A percentile compares a stretch with the other conserved stretches of the same genome.
Conservation (phyloP, 768 basidiomycete species). For the Tricholoma terreum region DNA sequence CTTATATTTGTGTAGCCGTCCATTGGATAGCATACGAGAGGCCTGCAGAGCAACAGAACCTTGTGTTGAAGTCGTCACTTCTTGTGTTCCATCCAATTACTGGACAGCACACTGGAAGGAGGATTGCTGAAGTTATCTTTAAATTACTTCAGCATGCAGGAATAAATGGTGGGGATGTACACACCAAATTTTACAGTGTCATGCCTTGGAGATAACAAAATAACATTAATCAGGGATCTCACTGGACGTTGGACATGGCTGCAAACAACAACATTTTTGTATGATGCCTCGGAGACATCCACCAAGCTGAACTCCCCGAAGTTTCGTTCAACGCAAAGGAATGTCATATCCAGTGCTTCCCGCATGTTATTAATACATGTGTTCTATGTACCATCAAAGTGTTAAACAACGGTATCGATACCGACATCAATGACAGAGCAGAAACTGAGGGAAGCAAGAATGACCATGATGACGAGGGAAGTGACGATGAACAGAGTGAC, state of each 20-base stretch:
- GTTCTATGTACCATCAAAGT: conserved; percentile 7
- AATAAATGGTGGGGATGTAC: not conserved
- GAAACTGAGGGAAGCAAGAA: not conserved
- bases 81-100: conserved; percentile 15
- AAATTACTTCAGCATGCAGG: conserved; percentile 1
- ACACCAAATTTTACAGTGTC: not conserved
- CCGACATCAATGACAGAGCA: not conserved
- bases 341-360: conserved; percentile 16
- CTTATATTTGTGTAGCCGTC: conserved; percentile 14
- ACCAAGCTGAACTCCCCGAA: not conserved
- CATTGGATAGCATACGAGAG: conserved; percentile 15
- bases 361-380: conserved; percentile 19
- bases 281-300: conserved; percentile 1
- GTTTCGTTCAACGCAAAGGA: conserved; percentile 9
- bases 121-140: conserved; percentile 1
- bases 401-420: not conserved
- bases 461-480: not conserved
- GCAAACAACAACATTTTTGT: conserved; percentile 12
- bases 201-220: not conserved
- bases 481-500: too few relatives aligned
- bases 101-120: conserved; percentile 14
- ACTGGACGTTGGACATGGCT: conserved; percentile 17
- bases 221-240: too few relatives aligned
- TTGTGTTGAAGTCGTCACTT: conserved; percentile 7
- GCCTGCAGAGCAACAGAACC: not conserved